Conservation (phyloP, 2,329 filamentous ascomycete genomes). For the Myriosclerotinia duriaeana region DNA sequence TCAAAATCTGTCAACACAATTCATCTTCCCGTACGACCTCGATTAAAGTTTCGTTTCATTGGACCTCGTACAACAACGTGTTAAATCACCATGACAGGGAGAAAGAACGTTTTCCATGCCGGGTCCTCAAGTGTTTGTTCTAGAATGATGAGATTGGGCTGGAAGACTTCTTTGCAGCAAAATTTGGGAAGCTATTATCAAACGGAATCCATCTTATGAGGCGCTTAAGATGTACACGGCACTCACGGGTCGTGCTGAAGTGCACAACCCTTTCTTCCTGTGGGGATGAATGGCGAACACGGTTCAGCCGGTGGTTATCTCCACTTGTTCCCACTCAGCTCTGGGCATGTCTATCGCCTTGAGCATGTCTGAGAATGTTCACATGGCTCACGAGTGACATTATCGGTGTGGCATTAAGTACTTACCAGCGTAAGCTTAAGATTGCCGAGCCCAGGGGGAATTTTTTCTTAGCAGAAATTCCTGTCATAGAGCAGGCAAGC, state of each 20-base stretch:
- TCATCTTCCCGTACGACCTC: background rate
- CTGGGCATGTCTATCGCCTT: slow-evolving; percentile 10
- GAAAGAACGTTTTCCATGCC: background rate
- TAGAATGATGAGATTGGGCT: slow-evolving; percentile 16
- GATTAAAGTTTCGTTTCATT: slow-evolving; percentile 1
- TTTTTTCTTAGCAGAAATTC: background rate
- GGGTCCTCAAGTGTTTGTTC: background rate
- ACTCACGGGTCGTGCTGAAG: too few relatives aligned
- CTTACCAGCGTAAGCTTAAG: slow-evolving; percentile 10
- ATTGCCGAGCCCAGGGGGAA: background rate
- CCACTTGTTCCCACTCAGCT: slow-evolving; percentile 2
- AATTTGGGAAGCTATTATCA: slow-evolving; percentile 13
- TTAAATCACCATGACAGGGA: slow-evolving; percentile 1
- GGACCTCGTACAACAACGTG: slow-evolving; percentile 8
- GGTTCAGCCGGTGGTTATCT: background rate
- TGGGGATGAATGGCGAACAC: slow-evolving; percentile 11
- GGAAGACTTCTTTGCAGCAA: slow-evolving; percentile 10
- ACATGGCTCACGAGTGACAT: slow-evolving; percentile 4
- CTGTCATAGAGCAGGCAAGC: background rate
- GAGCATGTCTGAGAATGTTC: slow-evolving; percentile 6
- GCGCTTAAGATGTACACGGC: slow-evolving; percentile 2
- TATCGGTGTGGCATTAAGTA: slow-evolving; percentile 10
- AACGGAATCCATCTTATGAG: background rate
- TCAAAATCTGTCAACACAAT: background rate
- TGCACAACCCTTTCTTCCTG: background rate